Base-by-base conservation (phyloP, 2,329 filamentous ascomycete genomes). In the Daldinia sp. region DNA sequence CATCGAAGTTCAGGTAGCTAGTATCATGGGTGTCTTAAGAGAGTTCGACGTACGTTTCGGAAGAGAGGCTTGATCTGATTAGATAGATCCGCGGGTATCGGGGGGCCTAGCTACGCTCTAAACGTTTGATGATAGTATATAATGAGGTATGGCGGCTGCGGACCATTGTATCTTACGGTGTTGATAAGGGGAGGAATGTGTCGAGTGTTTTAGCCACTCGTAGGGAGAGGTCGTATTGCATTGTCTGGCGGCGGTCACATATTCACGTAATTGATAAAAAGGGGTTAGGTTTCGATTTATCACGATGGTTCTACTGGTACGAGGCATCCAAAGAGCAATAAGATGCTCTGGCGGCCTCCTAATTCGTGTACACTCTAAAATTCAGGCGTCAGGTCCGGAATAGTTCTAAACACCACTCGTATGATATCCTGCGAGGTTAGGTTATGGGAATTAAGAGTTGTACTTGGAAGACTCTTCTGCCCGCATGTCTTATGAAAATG, bases 21-120 rank as follows among this genome's bases (percentile, higher is more conserved):
- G 90, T 75, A 92, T 94, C 56, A 93, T 94, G 91, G 90, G 89
- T 39, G 91, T 93, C n/a, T 78, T 94, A 62, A 91, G 91, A 76
- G 89, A 91, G 66, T 94, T 94, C 77, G 91, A 94, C 71, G 83
- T 92, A 50, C 81, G 91, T 55, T 94, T 94, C 74, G 87, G 87
- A 13, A 74, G 78, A 58, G 77, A 75, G 27, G 66, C 69, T 15
- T 75, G 63, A 70, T 11, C n/a, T 27, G 4, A 45, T 5, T 58
- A 25, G 19, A 35, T 45, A 25, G 30, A 32, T 50, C 27, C 27
- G 21, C 3, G 23, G 8, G 17, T 30, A 15, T n/a, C 30, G 25
- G 17, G 41, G 51, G 49, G 25, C 17, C 23, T 35, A 15, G 13
- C 25, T 41, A 57, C 39, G 49, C 15, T 50, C 4, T 30, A 23